Percentiles rank a stretch among this genome's conserved stretches.
phyloP scores from a whole-genome alignment of 228 moss, liverwort and hornwort species.

The Sphagnum fallax region DNA sequence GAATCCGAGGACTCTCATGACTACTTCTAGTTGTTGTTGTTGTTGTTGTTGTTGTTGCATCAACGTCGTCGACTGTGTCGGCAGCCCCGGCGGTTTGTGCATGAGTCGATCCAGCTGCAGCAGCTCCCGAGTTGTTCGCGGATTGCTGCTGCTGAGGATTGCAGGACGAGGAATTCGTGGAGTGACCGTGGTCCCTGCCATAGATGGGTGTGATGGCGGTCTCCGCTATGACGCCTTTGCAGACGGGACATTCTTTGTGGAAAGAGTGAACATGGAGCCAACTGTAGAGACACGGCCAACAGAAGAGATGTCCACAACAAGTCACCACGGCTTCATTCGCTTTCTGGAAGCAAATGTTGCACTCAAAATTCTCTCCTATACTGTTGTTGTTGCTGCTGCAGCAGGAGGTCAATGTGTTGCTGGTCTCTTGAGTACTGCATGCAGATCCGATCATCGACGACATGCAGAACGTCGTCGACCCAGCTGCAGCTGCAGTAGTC shows the following conservation, averaged over 20 bases:
- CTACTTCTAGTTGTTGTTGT: no score
- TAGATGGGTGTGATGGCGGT: conserved; percentile 69
- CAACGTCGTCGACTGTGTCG: no score
- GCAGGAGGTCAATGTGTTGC: conserved; percentile 8
- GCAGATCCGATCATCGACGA: no score
- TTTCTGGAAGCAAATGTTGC: conserved; percentile 70
- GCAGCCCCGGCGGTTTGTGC: no score
- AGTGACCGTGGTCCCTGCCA: conserved; percentile 22
- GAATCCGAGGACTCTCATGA: conserved; percentile 35
- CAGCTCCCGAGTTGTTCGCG: no score
- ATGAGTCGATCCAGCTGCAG: no score
- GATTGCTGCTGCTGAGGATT: no score
- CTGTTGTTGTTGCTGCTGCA: no score
- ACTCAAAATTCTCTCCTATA: conserved; percentile 55
- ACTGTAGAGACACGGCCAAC: conserved; percentile 69
- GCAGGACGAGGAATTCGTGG: no score
- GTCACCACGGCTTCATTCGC: conserved; percentile 65
- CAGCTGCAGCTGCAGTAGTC: no score
- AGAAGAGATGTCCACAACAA: conserved; percentile 70
- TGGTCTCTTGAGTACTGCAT: conserved; percentile 17
- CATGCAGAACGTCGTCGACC: no score
- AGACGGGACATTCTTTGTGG: conserved; percentile 59
- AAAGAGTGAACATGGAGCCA: conserved; percentile 73
- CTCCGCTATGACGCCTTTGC: conserved; percentile 60
- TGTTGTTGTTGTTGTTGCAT: no score